These are phyloP conservation scores for Russula emetica DNA, from an alignment of 768 basidiomycete genomes.

Conservation along the genomic window DNA sequence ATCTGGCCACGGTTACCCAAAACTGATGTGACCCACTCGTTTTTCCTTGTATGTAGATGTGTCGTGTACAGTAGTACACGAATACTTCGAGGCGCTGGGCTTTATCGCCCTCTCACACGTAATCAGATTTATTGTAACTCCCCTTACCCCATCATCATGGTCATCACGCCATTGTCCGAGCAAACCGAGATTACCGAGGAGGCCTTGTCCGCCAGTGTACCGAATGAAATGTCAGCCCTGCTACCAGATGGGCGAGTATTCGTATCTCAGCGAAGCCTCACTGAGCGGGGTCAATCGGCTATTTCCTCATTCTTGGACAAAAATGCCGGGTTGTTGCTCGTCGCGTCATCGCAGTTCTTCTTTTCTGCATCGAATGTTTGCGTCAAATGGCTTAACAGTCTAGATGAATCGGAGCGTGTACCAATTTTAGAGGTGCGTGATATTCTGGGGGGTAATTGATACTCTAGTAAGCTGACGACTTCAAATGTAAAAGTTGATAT, in stretches of 20 bases:
- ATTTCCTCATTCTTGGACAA: slow-evolving; percentile 23
- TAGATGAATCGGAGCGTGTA: slow-evolving; percentile 48
- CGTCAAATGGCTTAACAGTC: slow-evolving; percentile 57
- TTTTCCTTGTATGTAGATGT: too few relatives aligned
- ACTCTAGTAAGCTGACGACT: background rate
- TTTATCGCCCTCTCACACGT: too few relatives aligned
- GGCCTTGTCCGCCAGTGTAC: background rate
- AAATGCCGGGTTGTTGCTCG: slow-evolving; percentile 59
- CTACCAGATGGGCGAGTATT: background rate
- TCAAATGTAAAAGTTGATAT: slow-evolving; percentile 42
- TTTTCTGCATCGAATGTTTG: slow-evolving; percentile 56
- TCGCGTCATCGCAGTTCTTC: slow-evolving; percentile 55
- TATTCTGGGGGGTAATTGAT: background rate
- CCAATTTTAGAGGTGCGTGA: slow-evolving; percentile 50
- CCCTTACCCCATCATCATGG: background rate
- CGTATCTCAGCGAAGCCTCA: too few relatives aligned
- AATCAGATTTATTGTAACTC: too few relatives aligned
- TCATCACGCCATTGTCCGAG: background rate
- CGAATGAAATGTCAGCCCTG: background rate
- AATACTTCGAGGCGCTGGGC: too few relatives aligned
- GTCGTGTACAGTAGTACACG: too few relatives aligned
- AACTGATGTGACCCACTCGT: too few relatives aligned
- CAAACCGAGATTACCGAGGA: background rate
- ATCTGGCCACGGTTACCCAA: too few relatives aligned
- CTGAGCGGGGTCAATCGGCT: background rate